phyloP scores from a whole-genome alignment of 2,329 filamentous ascomycete species.

The Macrophomina phaseolina region DNA sequence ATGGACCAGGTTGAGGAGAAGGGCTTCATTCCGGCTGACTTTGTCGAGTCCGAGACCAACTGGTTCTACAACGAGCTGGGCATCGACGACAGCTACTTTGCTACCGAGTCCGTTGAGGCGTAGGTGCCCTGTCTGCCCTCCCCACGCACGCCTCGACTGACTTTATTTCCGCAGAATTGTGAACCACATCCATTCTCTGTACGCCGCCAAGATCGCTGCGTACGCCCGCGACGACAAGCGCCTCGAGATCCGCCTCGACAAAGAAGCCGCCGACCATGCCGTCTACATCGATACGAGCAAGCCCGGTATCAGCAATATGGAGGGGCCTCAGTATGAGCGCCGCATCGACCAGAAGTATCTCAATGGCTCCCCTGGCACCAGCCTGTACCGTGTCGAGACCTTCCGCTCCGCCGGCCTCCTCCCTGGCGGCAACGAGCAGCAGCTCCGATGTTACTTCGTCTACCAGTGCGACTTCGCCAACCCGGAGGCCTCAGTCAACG shows the following conservation, averaged over 20 bases:
- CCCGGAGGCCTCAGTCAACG: constrained; percentile 71
- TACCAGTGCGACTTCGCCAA: constrained; percentile 94
- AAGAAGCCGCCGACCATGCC: constrained; percentile 92
- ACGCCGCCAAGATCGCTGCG: constrained; percentile 94
- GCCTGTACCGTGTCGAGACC: constrained; percentile 91
- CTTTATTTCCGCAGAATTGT: constrained; percentile 62
- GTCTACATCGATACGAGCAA: constrained; percentile 98
- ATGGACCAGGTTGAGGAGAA: constrained; percentile 78
- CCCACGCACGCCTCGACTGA: constrained; percentile 29
- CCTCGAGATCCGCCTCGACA: constrained; percentile 92
- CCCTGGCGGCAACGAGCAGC: constrained; percentile 75
- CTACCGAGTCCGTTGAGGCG: constrained; percentile 82
- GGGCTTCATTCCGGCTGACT: constrained; percentile 83
- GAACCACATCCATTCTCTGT: constrained; percentile 93
- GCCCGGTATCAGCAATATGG: constrained; percentile 76
- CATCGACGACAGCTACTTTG: constrained; percentile 98
- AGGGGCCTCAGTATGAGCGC: constrained; percentile 90
- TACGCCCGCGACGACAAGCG: constrained; percentile 92
- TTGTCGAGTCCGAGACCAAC: constrained; percentile 82
- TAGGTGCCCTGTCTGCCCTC: constrained; percentile 34
- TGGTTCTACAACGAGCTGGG: constrained; percentile 99
- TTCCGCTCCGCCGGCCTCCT: constrained; percentile 90
- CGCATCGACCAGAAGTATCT: constrained; percentile 95
- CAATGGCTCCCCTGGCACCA: constrained; percentile 72
- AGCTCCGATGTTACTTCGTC: constrained; percentile 96